A percentile compares a stretch with the other conserved stretches of the same genome.
Evolutionary conservation across 305 asterid genomes (phyloP).

Genomic region (Solanum hybrid): DNA sequence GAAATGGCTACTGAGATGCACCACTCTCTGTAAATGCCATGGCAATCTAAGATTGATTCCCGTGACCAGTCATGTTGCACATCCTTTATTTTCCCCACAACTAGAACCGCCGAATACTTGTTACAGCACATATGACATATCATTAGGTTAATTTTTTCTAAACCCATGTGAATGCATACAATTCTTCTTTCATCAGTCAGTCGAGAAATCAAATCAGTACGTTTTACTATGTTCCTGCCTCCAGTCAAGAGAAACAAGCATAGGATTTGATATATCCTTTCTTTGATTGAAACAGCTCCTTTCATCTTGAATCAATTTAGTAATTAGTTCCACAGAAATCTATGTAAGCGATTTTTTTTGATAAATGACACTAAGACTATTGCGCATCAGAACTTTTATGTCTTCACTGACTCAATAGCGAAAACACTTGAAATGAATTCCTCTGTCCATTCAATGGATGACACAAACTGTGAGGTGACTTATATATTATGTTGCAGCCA

Average conservation of each 20-base stretch:
- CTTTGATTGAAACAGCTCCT: neutral
- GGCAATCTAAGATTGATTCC: neutral
- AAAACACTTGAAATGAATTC: neutral
- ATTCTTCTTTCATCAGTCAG: neutral
- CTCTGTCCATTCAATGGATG: neutral
- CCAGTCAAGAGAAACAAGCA: neutral
- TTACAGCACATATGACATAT: neutral
- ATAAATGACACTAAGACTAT: neutral
- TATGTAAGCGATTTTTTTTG: too few species aligned
- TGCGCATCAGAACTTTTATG: neutral
- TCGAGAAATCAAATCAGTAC: neutral
- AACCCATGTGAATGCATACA: neutral
- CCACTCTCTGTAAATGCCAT: neutral
- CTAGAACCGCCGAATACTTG: neutral
- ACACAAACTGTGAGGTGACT: neutral
- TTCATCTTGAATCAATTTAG: slow-evolving; percentile 1
- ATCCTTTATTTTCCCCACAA: neutral
- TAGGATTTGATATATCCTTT: neutral
- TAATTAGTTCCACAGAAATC: neutral
- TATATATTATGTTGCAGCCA: neutral
- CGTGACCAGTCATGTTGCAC: neutral
- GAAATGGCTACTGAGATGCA: neutral
- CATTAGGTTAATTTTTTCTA: neutral
- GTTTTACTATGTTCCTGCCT: neutral
- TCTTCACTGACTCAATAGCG: neutral